These are phyloP conservation scores for Fusarium sp. DNA, from an alignment of 2,329 filamentous ascomycete genomes.

Conservation along the genomic window DNA sequence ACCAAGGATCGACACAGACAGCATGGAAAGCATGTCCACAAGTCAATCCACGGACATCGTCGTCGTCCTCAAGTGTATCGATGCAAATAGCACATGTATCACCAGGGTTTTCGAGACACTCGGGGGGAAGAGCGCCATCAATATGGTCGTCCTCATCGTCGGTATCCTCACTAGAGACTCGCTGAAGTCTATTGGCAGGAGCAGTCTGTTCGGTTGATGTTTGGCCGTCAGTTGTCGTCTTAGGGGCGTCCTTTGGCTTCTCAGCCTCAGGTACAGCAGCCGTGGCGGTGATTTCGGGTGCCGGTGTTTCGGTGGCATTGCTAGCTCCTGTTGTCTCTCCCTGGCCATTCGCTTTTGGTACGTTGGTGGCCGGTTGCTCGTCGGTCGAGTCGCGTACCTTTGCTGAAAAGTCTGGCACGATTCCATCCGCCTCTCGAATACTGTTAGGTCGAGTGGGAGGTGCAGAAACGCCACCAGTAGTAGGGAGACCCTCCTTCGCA, in stretches of 20 bases:
- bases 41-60: slow-evolving; percentile 92
- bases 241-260: slow-evolving; percentile 40
- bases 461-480: slow-evolving; percentile 84
- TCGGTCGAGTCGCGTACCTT: slow-evolving; percentile 63
- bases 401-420: slow-evolving; percentile 59
- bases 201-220: slow-evolving; percentile 41
- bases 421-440: slow-evolving; percentile 75
- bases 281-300: slow-evolving; percentile 38
- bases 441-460: slow-evolving; percentile 80
- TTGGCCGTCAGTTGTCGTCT: slow-evolving; percentile 43
- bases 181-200: slow-evolving; percentile 52
- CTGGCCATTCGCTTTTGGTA: slow-evolving; percentile 31
- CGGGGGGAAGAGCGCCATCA: slow-evolving; percentile 82
- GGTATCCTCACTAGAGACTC: slow-evolving; percentile 64
- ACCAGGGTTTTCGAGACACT: slow-evolving; percentile 83
- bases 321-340: slow-evolving; percentile 33
- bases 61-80: slow-evolving; percentile 92
- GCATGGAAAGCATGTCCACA: slow-evolving; percentile 99
- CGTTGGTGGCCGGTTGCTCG: slow-evolving; percentile 53
- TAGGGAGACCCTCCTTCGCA: slow-evolving; percentile 85
- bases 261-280: slow-evolving; percentile 37
- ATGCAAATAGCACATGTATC: slow-evolving; percentile 98
- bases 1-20: slow-evolving; percentile 94
- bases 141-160: slow-evolving; percentile 85
- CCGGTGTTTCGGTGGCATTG: slow-evolving; percentile 16